phyloP scores from a whole-genome alignment of 345 rosid genomes.

The Populus tremula region DNA sequence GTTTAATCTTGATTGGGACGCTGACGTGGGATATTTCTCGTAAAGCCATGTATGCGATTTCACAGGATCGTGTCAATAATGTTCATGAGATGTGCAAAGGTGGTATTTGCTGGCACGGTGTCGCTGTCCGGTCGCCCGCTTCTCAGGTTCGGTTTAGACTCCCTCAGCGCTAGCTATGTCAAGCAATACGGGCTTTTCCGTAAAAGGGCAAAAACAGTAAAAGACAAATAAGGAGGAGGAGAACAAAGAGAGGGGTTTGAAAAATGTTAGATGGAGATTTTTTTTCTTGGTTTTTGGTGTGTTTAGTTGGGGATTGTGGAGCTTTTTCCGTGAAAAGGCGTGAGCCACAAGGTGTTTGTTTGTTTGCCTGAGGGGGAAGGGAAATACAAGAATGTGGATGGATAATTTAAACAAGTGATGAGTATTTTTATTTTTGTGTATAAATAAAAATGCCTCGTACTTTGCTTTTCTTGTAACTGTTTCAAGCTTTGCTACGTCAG shows the following conservation, averaged over 20 bases:
- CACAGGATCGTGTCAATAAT: constrained; percentile 45
- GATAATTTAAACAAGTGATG: background rate
- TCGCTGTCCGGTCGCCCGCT: constrained; percentile 86
- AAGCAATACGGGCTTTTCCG: constrained; percentile 51
- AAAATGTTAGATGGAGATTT: background rate
- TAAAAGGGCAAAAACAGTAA: background rate
- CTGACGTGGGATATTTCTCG: constrained; percentile 90
- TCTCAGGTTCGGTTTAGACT: constrained; percentile 91
- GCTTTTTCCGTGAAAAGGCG: background rate
- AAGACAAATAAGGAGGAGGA: background rate
- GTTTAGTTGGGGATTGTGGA: background rate
- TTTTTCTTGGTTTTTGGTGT: background rate
- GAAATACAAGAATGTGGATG: background rate
- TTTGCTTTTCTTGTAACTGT: background rate
- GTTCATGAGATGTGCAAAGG: constrained; percentile 74
- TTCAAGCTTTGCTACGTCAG: background rate
- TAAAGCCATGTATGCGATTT: constrained; percentile 63
- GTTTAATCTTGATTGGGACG: constrained; percentile 57
- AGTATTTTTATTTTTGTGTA: background rate
- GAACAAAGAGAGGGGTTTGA: background rate
- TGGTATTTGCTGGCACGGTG: constrained; percentile 99
- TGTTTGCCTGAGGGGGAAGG: background rate
- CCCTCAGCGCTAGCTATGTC: constrained; percentile 53
- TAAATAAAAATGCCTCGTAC: background rate
- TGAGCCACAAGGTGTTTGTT: background rate